Conservation (phyloP, 2,329 filamentous ascomycete species). For the Colletotrichum euphorbiae region DNA sequence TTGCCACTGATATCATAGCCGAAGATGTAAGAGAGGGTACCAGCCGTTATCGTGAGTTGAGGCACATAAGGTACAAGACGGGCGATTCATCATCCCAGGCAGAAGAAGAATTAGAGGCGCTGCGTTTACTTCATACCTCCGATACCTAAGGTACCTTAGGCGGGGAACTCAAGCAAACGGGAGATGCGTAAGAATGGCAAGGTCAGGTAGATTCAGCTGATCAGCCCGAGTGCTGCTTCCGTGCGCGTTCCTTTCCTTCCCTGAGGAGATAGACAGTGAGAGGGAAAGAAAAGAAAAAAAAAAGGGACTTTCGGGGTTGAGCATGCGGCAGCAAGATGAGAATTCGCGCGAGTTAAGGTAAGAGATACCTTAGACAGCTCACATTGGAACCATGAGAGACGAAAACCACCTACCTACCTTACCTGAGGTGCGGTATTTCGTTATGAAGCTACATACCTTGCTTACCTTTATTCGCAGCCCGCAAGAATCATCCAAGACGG, state of each 20-base stretch:
- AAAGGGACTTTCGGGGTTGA: constrained; percentile 3
- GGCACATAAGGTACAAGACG: too few relatives aligned
- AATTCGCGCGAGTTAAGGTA: constrained; percentile 3
- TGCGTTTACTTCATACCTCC: too few relatives aligned
- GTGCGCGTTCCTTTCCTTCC: constrained; percentile 16
- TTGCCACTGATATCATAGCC: neutral
- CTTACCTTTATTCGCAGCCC: too few relatives aligned
- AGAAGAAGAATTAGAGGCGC: neutral
- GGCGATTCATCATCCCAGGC: neutral
- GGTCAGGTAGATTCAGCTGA: constrained; percentile 21
- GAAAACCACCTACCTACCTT: too few relatives aligned
- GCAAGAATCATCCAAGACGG: too few relatives aligned
- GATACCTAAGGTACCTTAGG: neutral
- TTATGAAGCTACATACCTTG: too few relatives aligned
- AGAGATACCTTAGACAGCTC: too few relatives aligned
- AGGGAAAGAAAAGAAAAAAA: neutral
- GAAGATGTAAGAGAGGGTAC: neutral
- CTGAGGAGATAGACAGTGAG: neutral
- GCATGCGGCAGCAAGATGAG: constrained; percentile 21
- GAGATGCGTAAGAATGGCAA: neutral
- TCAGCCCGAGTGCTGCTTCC: constrained; percentile 1
- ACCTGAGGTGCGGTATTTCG: too few relatives aligned
- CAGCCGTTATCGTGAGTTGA: neutral
- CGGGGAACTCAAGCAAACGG: too few relatives aligned
- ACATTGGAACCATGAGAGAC: too few relatives aligned